Conservation (phyloP, 257 asterid genomes). For the Coffea eugenioides region DNA sequence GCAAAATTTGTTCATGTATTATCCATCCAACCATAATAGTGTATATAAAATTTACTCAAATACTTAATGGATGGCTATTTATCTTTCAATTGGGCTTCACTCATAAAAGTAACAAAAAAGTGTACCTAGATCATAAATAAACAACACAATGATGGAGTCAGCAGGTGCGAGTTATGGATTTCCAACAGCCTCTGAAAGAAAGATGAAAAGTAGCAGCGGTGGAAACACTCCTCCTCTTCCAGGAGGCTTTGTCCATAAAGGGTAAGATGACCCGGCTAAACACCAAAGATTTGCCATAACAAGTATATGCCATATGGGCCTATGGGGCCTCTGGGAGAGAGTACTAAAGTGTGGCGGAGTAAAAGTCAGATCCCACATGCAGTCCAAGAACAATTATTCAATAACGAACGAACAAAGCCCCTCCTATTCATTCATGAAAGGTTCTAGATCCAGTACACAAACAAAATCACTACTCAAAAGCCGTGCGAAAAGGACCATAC, state of each 20-base stretch:
- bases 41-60: too few species aligned
- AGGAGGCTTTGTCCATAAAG: constrained; percentile 15
- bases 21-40: too few species aligned
- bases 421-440: not conserved
- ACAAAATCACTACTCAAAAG: not conserved
- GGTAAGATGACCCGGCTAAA: constrained; percentile 17
- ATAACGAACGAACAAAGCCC: too few species aligned
- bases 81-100: not conserved
- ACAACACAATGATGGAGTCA: constrained; percentile 1
- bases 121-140: not conserved
- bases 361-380: constrained; percentile 23
- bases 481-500: not conserved
- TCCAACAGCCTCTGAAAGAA: constrained; percentile 2
- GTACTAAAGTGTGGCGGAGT: constrained; percentile 6
- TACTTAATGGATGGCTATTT: too few species aligned
- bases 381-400: not conserved
- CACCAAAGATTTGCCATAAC: constrained; percentile 14
- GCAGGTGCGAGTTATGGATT: not conserved
- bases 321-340: not conserved
- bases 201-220: constrained; percentile 9
- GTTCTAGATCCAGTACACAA: not conserved
- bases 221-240: not conserved
- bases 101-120: not conserved
- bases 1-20: too few species aligned
- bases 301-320: constrained; percentile 18